A percentile compares a stretch with the other conserved stretches of the same genome.
Evolutionary conservation across 257 asterid species (phyloP).

Genomic region (Perilla frutescens): DNA sequence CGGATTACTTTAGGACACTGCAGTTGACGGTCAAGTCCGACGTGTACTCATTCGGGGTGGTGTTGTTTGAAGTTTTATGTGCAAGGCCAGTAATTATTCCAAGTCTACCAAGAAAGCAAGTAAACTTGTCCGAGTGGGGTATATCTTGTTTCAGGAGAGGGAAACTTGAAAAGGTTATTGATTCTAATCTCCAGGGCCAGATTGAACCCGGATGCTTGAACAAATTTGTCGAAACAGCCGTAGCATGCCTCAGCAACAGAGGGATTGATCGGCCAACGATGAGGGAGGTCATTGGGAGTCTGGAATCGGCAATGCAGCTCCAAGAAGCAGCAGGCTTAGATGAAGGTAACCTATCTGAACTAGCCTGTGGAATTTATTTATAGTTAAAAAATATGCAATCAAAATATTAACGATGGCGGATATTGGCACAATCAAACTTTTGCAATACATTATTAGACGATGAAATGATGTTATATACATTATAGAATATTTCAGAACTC

Average conservation of each 20-base stretch:
- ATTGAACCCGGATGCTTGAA: conserved; percentile 54
- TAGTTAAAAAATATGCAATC: too few relatives aligned
- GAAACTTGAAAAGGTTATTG: conserved; percentile 48
- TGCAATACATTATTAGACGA: too few relatives aligned
- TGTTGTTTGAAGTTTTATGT: conserved; percentile 30
- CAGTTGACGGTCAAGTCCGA: neutral
- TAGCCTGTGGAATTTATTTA: too few relatives aligned
- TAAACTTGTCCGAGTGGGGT: conserved; percentile 59
- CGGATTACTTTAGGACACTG: conserved; percentile 32
- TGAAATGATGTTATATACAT: too few relatives aligned
- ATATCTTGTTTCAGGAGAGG: conserved; percentile 41
- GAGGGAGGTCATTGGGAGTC: conserved; percentile 64
- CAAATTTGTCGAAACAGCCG: conserved; percentile 50
- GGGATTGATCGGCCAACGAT: conserved; percentile 55
- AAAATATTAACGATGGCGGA: too few relatives aligned
- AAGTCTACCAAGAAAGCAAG: conserved; percentile 39
- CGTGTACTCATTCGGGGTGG: neutral
- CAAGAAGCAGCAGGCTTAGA: conserved; percentile 51
- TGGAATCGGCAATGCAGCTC: conserved; percentile 61
- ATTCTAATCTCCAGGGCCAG: conserved; percentile 49
- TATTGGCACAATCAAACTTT: too few relatives aligned
- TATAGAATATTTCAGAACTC: too few relatives aligned
- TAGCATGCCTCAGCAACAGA: conserved; percentile 46
- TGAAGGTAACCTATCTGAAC: neutral
- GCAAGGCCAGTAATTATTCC: conserved; percentile 45